These are phyloP conservation scores for Colletotrichum limetticola DNA, from an alignment of 2,329 filamentous ascomycete genomes.

Conservation along the genomic window DNA sequence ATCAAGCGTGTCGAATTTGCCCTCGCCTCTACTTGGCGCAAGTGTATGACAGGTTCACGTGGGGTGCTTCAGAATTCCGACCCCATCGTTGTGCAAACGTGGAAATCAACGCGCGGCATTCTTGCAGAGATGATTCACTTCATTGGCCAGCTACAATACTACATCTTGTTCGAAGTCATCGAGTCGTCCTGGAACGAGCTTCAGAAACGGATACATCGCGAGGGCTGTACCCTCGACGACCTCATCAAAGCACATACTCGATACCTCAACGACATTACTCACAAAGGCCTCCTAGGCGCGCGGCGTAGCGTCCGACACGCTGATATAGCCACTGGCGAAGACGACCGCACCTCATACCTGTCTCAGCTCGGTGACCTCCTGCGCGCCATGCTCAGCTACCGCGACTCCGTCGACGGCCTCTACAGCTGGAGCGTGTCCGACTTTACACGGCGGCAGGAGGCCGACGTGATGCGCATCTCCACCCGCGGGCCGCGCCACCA, in stretches of 20 bases:
- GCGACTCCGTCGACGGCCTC: slow-evolving; percentile 91
- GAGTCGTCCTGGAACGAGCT: slow-evolving; percentile 95
- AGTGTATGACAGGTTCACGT: slow-evolving; percentile 93
- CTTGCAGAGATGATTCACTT: slow-evolving; percentile 99
- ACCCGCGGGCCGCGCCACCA: slow-evolving; percentile 51
- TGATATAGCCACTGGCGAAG: slow-evolving; percentile 59
- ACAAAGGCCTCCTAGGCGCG: slow-evolving; percentile 92
- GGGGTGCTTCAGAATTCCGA: slow-evolving; percentile 87
- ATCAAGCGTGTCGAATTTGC: slow-evolving; percentile 98
- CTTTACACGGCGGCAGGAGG: slow-evolving; percentile 91
- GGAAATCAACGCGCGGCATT: slow-evolving; percentile 89
- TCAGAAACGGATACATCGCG: slow-evolving; percentile 82
- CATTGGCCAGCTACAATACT: slow-evolving; percentile 96
- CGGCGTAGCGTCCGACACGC: slow-evolving; percentile 57
- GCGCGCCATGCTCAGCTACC: slow-evolving; percentile 92
- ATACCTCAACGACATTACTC: slow-evolving; percentile 93
- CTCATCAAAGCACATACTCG: slow-evolving; percentile 90
- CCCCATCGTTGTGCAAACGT: slow-evolving; percentile 76
- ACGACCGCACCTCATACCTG: slow-evolving; percentile 83
- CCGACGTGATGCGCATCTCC: slow-evolving; percentile 75
- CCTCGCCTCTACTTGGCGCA: slow-evolving; percentile 88
- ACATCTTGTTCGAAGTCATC: slow-evolving; percentile 98
- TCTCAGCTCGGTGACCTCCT: slow-evolving; percentile 92
- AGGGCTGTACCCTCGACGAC: slow-evolving; percentile 92
- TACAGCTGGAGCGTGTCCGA: slow-evolving; percentile 96